Evolutionary conservation across 164 flowering plant species (phyloP), one percentile per base, ranked within the genome.

Genomic region (Litsea cubeba): DNA sequence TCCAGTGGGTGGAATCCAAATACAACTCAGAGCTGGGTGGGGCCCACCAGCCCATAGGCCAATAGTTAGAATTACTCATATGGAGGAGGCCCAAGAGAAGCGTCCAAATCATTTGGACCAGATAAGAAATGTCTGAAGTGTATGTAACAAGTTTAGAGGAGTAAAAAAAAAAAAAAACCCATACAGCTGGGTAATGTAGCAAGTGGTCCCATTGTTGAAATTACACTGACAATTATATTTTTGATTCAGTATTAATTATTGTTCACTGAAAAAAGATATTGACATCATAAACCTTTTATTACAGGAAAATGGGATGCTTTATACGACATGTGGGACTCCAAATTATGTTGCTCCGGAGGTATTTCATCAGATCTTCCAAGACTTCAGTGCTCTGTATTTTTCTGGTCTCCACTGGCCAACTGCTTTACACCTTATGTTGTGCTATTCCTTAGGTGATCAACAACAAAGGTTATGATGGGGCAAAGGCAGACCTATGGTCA

Each of bases 291-390:
- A 67, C 71, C 26, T 71, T 72, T 46, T 67, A 26, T 6, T 83
- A 65, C 78, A 95, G 99, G 98, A 90, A 76, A 97, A 95, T 85
- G 99, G 99, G 1, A 78, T 95, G 72, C 97, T 95, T 75, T 92
- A 95, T 79, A 95, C 99, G 24, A 93, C 95, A 24, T 93, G 99
- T 80, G 99, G 99, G 69, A 95, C 98, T 5, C 98, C 98, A 73
- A 95, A 95, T 80, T 95, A 95, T 84, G 98, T 95, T 81, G 97
- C 98, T 71, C 98, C 98, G 5, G 98, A 95, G 98, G 98, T 95
- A 28, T 30, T 15, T 64, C 15, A 23, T 12, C 26, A 35, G 15
- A 1, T 22, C 17, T 11, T 66, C 8, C 60, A 54, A 54, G 18
- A 54, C 60, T 12, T 54, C 20, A 17, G 60, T 40, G 46, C 46